A percentile compares a stretch with the other conserved stretches of the same genome.
phyloP scores from a whole-genome alignment of 345 rosid species.

The Populus ilicifolia region DNA sequence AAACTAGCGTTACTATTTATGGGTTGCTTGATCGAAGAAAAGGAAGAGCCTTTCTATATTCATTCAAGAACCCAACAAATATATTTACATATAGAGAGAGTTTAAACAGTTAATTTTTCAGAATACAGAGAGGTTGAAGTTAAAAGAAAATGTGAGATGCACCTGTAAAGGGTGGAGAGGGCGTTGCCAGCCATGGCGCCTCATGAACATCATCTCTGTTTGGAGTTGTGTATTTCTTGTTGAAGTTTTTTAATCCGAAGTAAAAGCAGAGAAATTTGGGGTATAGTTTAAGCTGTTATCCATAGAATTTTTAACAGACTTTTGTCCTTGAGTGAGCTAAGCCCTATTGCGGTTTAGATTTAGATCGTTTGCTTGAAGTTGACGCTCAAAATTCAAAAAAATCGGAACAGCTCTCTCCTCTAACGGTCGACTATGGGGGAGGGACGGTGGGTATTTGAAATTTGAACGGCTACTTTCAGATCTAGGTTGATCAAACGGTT shows the following conservation, averaged over 20 bases:
- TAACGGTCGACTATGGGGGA: constrained; percentile 37
- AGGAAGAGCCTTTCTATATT: not conserved
- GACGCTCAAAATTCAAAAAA: not conserved
- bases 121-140: not conserved
- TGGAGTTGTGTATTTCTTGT: not conserved
- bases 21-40: not conserved
- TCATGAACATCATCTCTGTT: constrained; percentile 19
- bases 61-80: not conserved
- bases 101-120: not conserved
- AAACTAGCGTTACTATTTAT: not conserved
- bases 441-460: constrained; percentile 23
- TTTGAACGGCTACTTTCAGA: constrained; percentile 31
- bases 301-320: not conserved
- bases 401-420: not conserved
- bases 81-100: not conserved
- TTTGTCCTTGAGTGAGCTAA: not conserved
- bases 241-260: constrained; percentile 2
- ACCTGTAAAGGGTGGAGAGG: constrained; percentile 92
- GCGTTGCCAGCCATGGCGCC: constrained; percentile 97
- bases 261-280: not conserved
- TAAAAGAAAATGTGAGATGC: not conserved
- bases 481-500: constrained; percentile 12
- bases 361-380: not conserved
- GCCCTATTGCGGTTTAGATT: not conserved
- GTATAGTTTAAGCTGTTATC: constrained; percentile 1